A percentile compares a stretch with the other conserved stretches of the same genome.
These are phyloP conservation scores for Viola pubescens DNA, from an alignment of 441 rosid species.

Conservation along the genomic window DNA sequence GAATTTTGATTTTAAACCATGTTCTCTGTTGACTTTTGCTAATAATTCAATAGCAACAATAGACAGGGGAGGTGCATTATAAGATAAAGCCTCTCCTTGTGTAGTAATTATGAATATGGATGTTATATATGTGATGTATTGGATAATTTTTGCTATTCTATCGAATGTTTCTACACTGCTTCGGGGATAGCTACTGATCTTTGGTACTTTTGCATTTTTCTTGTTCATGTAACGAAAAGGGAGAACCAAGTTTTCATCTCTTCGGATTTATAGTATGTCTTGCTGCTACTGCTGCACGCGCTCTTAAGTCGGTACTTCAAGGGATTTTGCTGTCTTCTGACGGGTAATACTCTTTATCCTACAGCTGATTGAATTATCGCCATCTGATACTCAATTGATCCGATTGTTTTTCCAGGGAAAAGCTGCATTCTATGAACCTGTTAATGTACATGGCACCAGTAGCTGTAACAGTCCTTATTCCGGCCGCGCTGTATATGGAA, in stretches of 20 bases:
- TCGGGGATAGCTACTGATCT: not conserved
- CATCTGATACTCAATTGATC: not conserved
- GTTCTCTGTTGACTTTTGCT: no score
- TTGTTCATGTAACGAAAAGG: slow-evolving; percentile 27
- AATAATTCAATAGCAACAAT: no score
- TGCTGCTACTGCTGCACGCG: slow-evolving; percentile 68
- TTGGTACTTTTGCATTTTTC: not conserved
- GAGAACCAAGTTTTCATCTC: slow-evolving; percentile 68
- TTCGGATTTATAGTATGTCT: slow-evolving; percentile 62
- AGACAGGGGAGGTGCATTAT: no score
- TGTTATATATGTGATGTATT: no score
- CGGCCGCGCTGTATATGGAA: slow-evolving; percentile 36
- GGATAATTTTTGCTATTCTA: no score
- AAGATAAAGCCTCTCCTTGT: no score
- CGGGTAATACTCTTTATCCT: slow-evolving; percentile 34
- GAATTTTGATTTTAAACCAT: no score
- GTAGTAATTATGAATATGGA: no score
- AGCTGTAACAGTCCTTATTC: slow-evolving; percentile 38
- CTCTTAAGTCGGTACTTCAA: slow-evolving; percentile 64
- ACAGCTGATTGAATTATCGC: not conserved
- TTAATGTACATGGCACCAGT: slow-evolving; percentile 55
- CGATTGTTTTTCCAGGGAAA: slow-evolving; percentile 29
- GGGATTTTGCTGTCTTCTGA: slow-evolving; percentile 67
- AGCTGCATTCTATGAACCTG: slow-evolving; percentile 46
- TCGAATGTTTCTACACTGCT: no score